Conservation (phyloP, 2,329 filamentous ascomycete species). For the Phymatotrichopsis omnivora region DNA sequence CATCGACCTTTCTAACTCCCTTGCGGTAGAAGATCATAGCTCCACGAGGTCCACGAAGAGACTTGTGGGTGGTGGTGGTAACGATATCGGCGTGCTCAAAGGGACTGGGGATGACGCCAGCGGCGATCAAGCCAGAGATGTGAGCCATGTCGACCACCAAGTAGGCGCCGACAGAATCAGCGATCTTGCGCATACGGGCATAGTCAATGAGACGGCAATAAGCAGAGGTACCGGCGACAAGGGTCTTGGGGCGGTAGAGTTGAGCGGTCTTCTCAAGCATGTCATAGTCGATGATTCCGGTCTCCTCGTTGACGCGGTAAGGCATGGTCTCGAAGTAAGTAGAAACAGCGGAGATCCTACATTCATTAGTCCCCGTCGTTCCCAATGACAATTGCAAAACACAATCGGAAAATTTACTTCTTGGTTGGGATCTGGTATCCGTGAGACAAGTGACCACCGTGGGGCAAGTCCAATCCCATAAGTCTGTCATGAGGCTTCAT, state of each 20-base stretch:
- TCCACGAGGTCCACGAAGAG: conserved; percentile 88
- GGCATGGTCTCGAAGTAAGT: conserved; percentile 99
- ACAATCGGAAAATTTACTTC: conserved; percentile 50
- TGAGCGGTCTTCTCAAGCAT: conserved; percentile 78
- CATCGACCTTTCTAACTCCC: conserved; percentile 78
- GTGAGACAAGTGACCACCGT: conserved; percentile 90
- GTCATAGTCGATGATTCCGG: conserved; percentile 96
- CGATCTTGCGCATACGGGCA: conserved; percentile 87
- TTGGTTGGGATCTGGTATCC: conserved; percentile 92
- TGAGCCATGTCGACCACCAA: conserved; percentile 97
- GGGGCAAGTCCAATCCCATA: conserved; percentile 92
- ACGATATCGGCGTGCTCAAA: conserved; percentile 92
- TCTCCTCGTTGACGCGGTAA: conserved; percentile 80
- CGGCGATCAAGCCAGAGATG: conserved; percentile 91
- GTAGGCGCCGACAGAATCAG: conserved; percentile 87
- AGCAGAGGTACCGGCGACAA: conserved; percentile 91
- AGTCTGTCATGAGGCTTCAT: conserved; percentile 91
- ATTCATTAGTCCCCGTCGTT: conserved; percentile 20
- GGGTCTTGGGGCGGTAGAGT: conserved; percentile 89
- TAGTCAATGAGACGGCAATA: conserved; percentile 99
- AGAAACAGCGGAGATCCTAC: conserved; percentile 83
- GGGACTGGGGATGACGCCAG: conserved; percentile 83
- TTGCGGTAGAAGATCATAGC: conserved; percentile 99
- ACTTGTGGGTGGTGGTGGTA: conserved; percentile 98
- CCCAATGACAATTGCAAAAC: no score